Evolutionary conservation across 2,329 filamentous ascomycete genomes (phyloP).

Genomic region (Fusarium neocosmosporiellum): DNA sequence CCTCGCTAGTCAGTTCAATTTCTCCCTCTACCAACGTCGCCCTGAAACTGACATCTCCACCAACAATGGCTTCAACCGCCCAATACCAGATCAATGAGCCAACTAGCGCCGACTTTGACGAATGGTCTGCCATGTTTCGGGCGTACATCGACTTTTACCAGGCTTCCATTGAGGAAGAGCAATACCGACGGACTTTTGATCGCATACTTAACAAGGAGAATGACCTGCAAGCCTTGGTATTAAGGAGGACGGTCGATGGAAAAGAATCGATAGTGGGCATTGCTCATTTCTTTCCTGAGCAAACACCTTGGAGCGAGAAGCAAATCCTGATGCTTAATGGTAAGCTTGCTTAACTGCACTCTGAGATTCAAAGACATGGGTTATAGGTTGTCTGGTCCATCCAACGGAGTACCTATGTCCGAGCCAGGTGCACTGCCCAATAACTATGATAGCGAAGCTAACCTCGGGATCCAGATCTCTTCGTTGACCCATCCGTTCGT

Average conservation of each 20-base stretch:
- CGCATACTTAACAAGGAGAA: slow-evolving; percentile 25
- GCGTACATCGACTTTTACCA: slow-evolving; percentile 31
- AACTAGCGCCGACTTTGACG: slow-evolving; percentile 5
- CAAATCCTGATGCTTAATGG: slow-evolving; percentile 28
- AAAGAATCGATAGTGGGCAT: slow-evolving; percentile 12
- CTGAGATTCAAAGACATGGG: background rate
- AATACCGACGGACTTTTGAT: slow-evolving; percentile 20
- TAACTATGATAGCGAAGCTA: background rate
- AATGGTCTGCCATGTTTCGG: slow-evolving; percentile 22
- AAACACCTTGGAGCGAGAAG: slow-evolving; percentile 33
- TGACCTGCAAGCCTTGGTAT: slow-evolving; percentile 11
- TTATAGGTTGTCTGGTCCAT: background rate
- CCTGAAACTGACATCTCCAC: background rate
- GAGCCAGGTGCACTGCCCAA: background rate
- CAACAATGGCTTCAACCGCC: slow-evolving; percentile 6
- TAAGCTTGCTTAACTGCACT: background rate
- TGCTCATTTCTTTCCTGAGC: slow-evolving; percentile 32
- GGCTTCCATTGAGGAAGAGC: slow-evolving; percentile 15
- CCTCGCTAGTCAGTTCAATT: background rate
- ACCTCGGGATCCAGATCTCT: slow-evolving; percentile 10
- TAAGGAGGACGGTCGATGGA: background rate
- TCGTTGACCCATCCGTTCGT: slow-evolving; percentile 4
- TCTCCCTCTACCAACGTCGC: background rate
- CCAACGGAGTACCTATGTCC: background rate
- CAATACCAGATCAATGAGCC: slow-evolving; percentile 20